Base-by-base conservation (phyloP, 169 alveolate genomes). In the Plasmodium adleri region DNA sequence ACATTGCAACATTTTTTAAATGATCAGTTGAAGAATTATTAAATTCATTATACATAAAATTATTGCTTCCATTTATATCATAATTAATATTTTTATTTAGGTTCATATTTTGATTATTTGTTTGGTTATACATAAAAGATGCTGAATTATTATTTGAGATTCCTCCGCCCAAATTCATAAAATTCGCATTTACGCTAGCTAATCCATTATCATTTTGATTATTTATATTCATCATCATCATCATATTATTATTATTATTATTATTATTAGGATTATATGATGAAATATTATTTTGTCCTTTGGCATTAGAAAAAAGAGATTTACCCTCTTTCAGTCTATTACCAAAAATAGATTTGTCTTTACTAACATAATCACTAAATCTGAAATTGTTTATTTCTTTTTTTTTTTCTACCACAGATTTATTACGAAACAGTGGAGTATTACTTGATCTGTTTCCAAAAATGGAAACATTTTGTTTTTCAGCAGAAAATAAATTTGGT, bases 311-410 rank as follows among this genome's bases (percentile, higher is more conserved):
- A 22, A 80, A 80, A 60, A 80, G 90, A 7, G 83, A 60, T 49
- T 80, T 80, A 0, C 90, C 80, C 9, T 80, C 90, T 49, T 56
- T 80, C 20, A 80, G n/a, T 26, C 90, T 50, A 56, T 80, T 80
- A n/a, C 90, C 90, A 80, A 80, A 80, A 54, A 80, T 80, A 13
- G 90, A 67, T 56, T 80, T 80, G 9, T 80, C 90, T 3, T 32
- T 71, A 68, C 90, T 70, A n/a, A 68, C 90, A 67, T 20, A 80
- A 28, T 80, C 90, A 12, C 58, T 54, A 3, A 80, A 47, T 54
- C 90, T 49, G 58, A 80, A 58, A 56, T 47, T 66, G 7, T 17
- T n/a, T 1, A 15, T 13, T 67, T 10, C 83, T 20, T 43, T 60
- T 49, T n/a, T 52, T 10, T 39, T 54, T 54, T 32, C 59, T 13